Base-by-base conservation (phyloP, 495 filamentous ascomycete genomes). In the Aspergillus funiculosus region DNA sequence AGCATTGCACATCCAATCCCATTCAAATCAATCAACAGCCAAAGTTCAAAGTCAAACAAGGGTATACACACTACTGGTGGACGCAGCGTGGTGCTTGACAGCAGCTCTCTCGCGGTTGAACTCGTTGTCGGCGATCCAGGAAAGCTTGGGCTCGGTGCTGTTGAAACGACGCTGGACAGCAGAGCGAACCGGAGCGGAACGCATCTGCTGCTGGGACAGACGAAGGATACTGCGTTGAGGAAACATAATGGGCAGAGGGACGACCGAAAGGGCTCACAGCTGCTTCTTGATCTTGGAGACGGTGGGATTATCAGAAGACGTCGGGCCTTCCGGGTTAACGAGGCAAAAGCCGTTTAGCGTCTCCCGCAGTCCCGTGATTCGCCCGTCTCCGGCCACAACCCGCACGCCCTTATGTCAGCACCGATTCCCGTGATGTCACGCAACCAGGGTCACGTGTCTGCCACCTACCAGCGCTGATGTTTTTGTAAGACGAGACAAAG, bases 41-140 rank as follows among this genome's bases (percentile, higher is more conserved):
- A 46, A 37, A 17, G 26, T 39, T 15, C n/a, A 11, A 21, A 47
- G n/a, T n/a, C n/a, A n/a, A n/a, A n/a, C n/a, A 52, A 39, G 28
- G 28, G 13, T 5, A 25, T 19, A 28, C 83, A 62, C 57, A 94
- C 90, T 85, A 59, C 79, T 82, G 28, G 86, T 91, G 48, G 73
- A 75, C 45, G 74, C 79, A 42, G 90, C 90, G 64, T 96, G 90
- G 56, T 85, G 76, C 77, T 94, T 90, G 61, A 94, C 83, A 46
- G 78, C 80, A 61, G 75, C 72, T 54, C 90, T 78, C 76, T 96
- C 89, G 45, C 82, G 79, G 68, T 91, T 81, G 77, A 96, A 96
- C 53, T 77, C 75, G 69, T 91, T 95, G 75, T 92, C 86, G 53
- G 71, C 54, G 64, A 63, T 52, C 79, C 81, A 73, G 47, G 60